Evolutionary conservation across 2,329 filamentous ascomycete genomes (phyloP), one percentile per base, ranked within the genome.

Genomic region (Sarocladium brachiariae): DNA sequence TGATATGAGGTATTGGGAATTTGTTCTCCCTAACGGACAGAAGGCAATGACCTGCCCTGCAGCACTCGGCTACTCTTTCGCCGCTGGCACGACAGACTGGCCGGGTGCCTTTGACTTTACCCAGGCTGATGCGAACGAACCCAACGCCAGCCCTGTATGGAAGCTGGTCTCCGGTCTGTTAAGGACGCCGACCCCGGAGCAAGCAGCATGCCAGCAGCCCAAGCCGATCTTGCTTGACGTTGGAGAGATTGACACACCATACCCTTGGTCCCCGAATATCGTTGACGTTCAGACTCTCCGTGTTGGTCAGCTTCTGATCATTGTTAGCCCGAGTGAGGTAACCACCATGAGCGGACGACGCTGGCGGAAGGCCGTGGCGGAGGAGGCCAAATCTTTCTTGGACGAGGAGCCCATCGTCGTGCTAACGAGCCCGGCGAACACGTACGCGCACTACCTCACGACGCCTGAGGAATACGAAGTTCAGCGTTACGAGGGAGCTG

Each of bases 91-190:
- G 0, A 88, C 89, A 0, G 92, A 97, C 64, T 89, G 92, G 5
- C 91, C 92, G 0, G 92, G 92, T 1, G 83, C 83, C 0, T 95
- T 96, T 60, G 92, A 97, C 67, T 96, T 97, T 64, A 93, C 88
- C 1, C 92, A 97, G 63, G 91, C 90, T 56, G 80, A 87, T 56
- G 80, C 82, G 1, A 84, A 83, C 27, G 74, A 80, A n/a, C 84
- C 89, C 35, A 78, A 77, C 19, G 64, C 65, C 41, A 88, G 84
- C 57, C 89, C 89, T 0, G 69, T 96, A 3, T 96, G 92, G 92
- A 73, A 75, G 21, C 71, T 88, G 7, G 89, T 95, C 2, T 83
- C 87, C 2, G 78, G 78, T 7, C 70, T 89, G 13, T 71, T 96
- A 13, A 86, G 88, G 50, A 74, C 76, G 19, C 89, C 92, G 0